Base-by-base conservation (phyloP, 164 flowering plant species). In the Magnolia changhungtana region DNA sequence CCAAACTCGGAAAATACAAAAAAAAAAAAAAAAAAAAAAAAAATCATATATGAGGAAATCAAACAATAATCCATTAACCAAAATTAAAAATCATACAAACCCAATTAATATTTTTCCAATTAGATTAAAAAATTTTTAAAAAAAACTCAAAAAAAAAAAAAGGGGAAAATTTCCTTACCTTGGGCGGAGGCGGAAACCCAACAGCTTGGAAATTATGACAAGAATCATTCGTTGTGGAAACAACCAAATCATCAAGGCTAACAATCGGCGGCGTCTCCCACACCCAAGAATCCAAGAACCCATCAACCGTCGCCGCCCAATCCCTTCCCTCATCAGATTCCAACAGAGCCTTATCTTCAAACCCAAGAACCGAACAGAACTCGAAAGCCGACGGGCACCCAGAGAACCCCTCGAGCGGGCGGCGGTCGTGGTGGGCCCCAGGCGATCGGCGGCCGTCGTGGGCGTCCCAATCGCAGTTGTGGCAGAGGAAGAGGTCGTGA, bases 381-480 rank as follows among this genome's bases (percentile, higher is more conserved):
- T 92, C 96, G 49, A 51, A 16, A 72, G 82, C 89, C 2, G 87
- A 79, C 5, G 96, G 98, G 69, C 91, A 88, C 23, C 93, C 97
- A 69, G 78, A 79, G 74, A 91, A 91, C 31, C 91, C 91, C 68
- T 92, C 97, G 19, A 92, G 73, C 1, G 92, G 89, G 76, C 96
- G 83, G 21, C 96, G 80, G 37, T 89, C 83, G 59, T 93, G 94
- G 59, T 91, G 94, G 1, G 50, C n/a, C 20, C 73, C 23, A n/a
- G 81, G 69, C 18, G 18, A 50, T 8, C 24, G 21, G 49, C 13
- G 84, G 73, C 16, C 55, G 72, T 75, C 77, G 82, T 94, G 98
- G 16, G 72, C 67, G 72, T 89, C 95, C 92, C 91, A 92, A 74
- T 94, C 97, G 72, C 98, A 92, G 79, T 89, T 91, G 78, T 88